Percentiles rank a stretch among this genome's conserved stretches.
Conservation (phyloP, 1,284 basidiomycete species). For the Lentinula novae-zelandiae region DNA sequence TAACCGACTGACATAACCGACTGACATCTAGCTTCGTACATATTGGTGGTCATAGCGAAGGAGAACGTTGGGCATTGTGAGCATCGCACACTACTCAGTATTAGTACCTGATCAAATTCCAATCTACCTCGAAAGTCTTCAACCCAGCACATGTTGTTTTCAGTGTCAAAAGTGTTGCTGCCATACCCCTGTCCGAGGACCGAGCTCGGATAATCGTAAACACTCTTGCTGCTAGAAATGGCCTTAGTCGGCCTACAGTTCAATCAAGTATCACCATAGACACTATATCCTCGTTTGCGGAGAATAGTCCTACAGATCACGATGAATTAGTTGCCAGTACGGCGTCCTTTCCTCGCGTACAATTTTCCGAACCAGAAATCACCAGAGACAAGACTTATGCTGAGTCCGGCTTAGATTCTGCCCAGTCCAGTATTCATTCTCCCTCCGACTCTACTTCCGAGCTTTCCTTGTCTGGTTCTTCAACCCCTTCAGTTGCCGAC, state of each 20-base stretch:
- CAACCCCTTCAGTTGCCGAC: constrained; percentile 50
- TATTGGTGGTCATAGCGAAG: constrained; percentile 63
- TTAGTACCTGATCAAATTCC: constrained; percentile 14
- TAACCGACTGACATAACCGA: background rate
- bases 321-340: background rate
- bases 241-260: constrained; percentile 42
- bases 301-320: constrained; percentile 5
- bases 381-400: constrained; percentile 27
- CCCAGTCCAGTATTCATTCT: constrained; percentile 27
- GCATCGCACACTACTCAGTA: constrained; percentile 25
- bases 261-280: constrained; percentile 27
- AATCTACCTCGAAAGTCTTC: constrained; percentile 43
- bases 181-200: constrained; percentile 63
- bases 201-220: constrained; percentile 51
- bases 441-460: constrained; percentile 50
- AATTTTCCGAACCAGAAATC: constrained; percentile 41
- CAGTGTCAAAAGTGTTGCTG: constrained; percentile 58
- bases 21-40: constrained; percentile 53
- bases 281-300: constrained; percentile 17
- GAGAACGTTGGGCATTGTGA: constrained; percentile 59
- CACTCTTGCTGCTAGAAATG: constrained; percentile 46
- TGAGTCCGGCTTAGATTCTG: constrained; percentile 19
- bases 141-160: constrained; percentile 58
- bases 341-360: constrained; percentile 33
- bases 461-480: constrained; percentile 33